These are phyloP conservation scores for Pseudogymnoascus sp. DNA, from an alignment of 2,329 filamentous ascomycete genomes.

Conservation along the genomic window DNA sequence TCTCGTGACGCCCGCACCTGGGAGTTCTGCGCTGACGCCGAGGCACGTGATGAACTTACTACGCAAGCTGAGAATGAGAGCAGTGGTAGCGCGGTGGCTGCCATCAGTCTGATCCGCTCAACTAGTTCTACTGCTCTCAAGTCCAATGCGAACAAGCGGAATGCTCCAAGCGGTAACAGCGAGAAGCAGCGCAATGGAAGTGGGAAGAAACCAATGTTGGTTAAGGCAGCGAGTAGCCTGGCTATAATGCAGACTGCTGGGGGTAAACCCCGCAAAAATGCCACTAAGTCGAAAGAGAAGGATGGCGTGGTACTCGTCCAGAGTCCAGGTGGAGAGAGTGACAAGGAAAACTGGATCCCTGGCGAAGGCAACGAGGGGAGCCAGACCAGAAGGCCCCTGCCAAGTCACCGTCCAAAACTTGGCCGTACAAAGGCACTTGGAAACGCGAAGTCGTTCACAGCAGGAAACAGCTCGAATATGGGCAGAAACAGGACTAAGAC, in stretches of 20 bases:
- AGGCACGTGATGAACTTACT: conserved; percentile 69
- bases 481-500: conserved; percentile 12
- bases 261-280: conserved; percentile 27
- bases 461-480: conserved; percentile 24
- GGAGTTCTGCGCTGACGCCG: conserved; percentile 83
- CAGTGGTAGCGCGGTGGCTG: conserved; percentile 70
- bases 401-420: neutral
- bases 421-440: neutral
- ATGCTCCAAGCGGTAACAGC: conserved; percentile 38
- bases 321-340: conserved; percentile 63
- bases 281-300: conserved; percentile 18
- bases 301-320: conserved; percentile 32
- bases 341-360: conserved; percentile 86
- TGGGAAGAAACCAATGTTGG: conserved; percentile 46
- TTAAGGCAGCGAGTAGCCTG: conserved; percentile 32
- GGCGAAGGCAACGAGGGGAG: conserved; percentile 28
- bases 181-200: conserved; percentile 23
- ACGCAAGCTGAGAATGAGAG: conserved; percentile 74
- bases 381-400: conserved; percentile 2
- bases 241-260: conserved; percentile 27
- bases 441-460: conserved; percentile 8
- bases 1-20: conserved; percentile 83
- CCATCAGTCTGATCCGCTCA: conserved; percentile 72
- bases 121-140: conserved; percentile 48
- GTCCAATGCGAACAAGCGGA: conserved; percentile 56